phyloP scores from a whole-genome alignment of 768 basidiomycete species.

The Leccinum boreale region DNA sequence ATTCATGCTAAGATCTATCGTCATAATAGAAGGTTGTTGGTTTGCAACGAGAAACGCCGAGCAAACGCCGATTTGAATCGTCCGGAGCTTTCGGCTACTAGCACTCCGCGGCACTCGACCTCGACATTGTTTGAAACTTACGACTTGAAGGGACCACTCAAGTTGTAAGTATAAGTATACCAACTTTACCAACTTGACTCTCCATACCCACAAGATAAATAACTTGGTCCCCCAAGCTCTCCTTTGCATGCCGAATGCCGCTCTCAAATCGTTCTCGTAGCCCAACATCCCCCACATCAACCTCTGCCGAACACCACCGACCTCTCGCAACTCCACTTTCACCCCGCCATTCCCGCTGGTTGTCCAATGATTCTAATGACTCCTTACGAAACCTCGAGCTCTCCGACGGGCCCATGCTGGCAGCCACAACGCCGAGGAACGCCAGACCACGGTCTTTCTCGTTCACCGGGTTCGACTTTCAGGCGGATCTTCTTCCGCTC shows the following conservation, averaged over 20 bases:
- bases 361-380: slow-evolving; percentile 55
- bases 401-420: slow-evolving; percentile 53
- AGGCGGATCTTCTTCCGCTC: slow-evolving; percentile 72
- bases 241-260: slow-evolving; percentile 17
- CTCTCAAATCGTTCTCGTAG: slow-evolving; percentile 18
- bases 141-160: too few relatives aligned
- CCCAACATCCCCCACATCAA: slow-evolving; percentile 9
- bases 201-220: background rate
- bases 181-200: too few relatives aligned
- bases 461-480: slow-evolving; percentile 74
- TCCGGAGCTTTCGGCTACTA: too few relatives aligned
- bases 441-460: slow-evolving; percentile 59
- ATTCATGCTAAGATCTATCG: too few relatives aligned
- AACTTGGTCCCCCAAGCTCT: background rate
- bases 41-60: too few relatives aligned
- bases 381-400: slow-evolving; percentile 80
- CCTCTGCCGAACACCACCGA: slow-evolving; percentile 7
- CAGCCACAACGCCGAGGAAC: slow-evolving; percentile 10
- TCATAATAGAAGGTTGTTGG: too few relatives aligned
- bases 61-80: too few relatives aligned
- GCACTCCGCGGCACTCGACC: too few relatives aligned
- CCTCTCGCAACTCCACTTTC: slow-evolving; percentile 3
- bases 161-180: too few relatives aligned
- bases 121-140: too few relatives aligned
- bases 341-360: slow-evolving; percentile 1